Conservation (phyloP, 106 monocot genomes). For the Posidonia australis region DNA sequence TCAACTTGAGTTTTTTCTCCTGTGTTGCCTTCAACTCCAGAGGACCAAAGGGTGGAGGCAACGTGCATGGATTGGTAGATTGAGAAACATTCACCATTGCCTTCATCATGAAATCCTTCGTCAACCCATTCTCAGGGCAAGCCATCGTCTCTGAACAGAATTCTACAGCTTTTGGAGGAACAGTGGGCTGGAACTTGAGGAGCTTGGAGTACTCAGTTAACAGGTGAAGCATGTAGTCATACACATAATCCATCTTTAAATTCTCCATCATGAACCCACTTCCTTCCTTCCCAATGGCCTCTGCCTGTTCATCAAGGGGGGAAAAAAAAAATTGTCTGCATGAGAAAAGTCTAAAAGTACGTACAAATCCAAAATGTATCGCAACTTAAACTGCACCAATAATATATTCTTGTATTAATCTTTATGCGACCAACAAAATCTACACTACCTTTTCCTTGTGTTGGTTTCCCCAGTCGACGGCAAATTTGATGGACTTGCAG, state of each 20-base stretch:
- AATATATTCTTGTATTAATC: no score
- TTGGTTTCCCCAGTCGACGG: constrained; percentile 9
- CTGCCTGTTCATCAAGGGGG: constrained; percentile 19
- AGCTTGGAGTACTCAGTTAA: constrained; percentile 60
- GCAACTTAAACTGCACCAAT: no score
- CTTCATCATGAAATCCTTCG: constrained; percentile 35
- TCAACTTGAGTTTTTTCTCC: constrained; percentile 6
- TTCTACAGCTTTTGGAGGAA: constrained; percentile 28
- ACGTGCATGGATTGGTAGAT: constrained; percentile 13
- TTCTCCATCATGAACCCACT: constrained; percentile 44
- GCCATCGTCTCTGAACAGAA: constrained; percentile 42
- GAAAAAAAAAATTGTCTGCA: neutral
- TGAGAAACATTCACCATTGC: constrained; percentile 27
- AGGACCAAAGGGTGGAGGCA: constrained; percentile 33
- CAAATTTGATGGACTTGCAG: constrained; percentile 32
- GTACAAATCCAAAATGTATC: no score
- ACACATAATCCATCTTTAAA: constrained; percentile 47
- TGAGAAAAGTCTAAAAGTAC: no score
- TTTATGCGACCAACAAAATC: no score
- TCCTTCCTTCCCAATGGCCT: constrained; percentile 39
- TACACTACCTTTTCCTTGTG: constrained; percentile 8
- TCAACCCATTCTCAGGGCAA: constrained; percentile 22
- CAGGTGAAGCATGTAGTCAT: constrained; percentile 75
- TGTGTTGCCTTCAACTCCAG: constrained; percentile 13
- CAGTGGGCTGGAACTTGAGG: constrained; percentile 30